Evolutionary conservation across 1,139 yeast species (phyloP), one percentile per base, ranked within the genome.

Genomic region (Scheffersomyces illinoinensis): DNA sequence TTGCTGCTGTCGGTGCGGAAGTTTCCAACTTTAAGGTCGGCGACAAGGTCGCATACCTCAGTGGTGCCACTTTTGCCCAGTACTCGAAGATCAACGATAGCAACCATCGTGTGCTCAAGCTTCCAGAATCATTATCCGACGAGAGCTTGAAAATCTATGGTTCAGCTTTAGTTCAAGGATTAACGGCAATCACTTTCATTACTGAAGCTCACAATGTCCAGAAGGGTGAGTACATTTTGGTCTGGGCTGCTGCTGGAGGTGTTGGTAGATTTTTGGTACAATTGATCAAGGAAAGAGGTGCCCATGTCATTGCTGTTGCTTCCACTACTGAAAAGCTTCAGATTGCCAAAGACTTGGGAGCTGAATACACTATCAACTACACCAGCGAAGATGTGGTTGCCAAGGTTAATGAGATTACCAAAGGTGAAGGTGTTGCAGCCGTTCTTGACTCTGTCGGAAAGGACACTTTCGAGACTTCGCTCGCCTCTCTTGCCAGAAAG

Each of bases 171-270:
- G 65, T 91, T 50, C 96, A 91, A 71, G 96, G 93, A 1, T 76
- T 92, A 60, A 93, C 98, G 3, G 96, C 96, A 2, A 74, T 89
- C 65, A 83, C 95, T 0, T 85, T 93, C 60, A 75, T 85, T 53
- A 76, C 81, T 53, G 93, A 90, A 63, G 84, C 95, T 0, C 86
- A 90, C 71, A 69, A 77, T 3, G 90, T 92, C 47, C 70, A 89
- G 68, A 78, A 82, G 68, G 93, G 85, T 56, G 97, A 93, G 61
- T 82, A 74, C 64, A 83, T 89, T 51, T 78, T 93, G 57, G 87
- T 91, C 47, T 92, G 93, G 80, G 98, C 98, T 1, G 97, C 97
- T 19, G 97, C 97, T 8, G 98, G 98, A 55, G 97, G 98, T 59
- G 95, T 91, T 56, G 98, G 98, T 2, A 81, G 85, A 57, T 66